Evolutionary conservation across 2,329 filamentous ascomycete genomes (phyloP), one percentile per base, ranked within the genome.

Genomic region (Taxawa tesnikishii): DNA sequence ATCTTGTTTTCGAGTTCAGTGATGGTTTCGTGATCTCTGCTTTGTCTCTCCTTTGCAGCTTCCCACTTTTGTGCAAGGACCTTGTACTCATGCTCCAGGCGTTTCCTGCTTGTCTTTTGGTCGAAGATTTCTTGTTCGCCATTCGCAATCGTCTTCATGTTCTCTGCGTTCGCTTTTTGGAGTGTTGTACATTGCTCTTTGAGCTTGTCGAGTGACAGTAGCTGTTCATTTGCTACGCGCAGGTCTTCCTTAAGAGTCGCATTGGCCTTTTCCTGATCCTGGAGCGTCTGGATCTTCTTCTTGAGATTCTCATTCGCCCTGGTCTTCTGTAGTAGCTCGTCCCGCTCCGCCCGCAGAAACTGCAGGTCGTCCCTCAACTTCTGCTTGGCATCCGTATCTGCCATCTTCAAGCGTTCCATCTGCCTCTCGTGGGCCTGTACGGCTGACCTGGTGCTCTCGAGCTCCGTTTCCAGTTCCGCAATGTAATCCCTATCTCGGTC

Each of bases 261-360:
- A 15, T 60, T 51, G 8, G 50, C 51, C 35, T 60, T 62, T 13
- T 62, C 60, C 36, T 65, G 58, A 31, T 66, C 62, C 26, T 63
- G 60, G 26, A 68, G 45, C 4, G 59, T 51, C 38, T 66, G 61
- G 17, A 68, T 67, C 50, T 68, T 68, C 54, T 67, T 67, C 44
- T 62, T 65, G 14, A 68, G 55, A 36, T 68, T 68, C 42, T 68
- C 64, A 35, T 65, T 67, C 14, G 62, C 62, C 37, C 65, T 64
- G 15, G 60, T 54, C 38, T 62, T 65, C 37, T 65, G 61, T 18
- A 48, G 52, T 14, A 67, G 49, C 32, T 67, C 64, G 33, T 66
- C 63, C 18, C 65, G 56, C 45, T 68, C 64, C 1, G 60, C 57
- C 32, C 54, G 52, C 28, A 67, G 45, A 15, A 67, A 48, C 40